Base-by-base conservation (phyloP, 306 rosid species). In the Biancaea sappan region DNA sequence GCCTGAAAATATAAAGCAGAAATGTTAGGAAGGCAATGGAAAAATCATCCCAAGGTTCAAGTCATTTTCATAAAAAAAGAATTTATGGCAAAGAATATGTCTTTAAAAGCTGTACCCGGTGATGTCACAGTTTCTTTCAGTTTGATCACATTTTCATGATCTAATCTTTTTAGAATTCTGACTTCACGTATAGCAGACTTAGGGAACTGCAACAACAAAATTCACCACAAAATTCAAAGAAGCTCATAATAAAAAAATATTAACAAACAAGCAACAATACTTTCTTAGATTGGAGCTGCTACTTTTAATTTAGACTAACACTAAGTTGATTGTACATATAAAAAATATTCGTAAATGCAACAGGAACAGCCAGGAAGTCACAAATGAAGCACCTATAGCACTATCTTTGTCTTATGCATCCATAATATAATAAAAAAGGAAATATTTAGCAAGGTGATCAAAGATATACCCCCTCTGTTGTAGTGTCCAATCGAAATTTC, bases 111-210 rank as follows among this genome's bases (percentile, higher is more conserved):
- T n/a, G 66, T 57, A 86, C 93, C 90, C 47, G 83, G 74, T 21
- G 87, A 86, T 57, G 83, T 82, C 74, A 88, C 88, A 34, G 86
- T 80, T 83, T 88, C 93, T 72, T 84, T 88, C 60, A 88, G 83
- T 80, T 86, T 86, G 63, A 86, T 82, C 70, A 88, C 79, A 73
- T 88, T 86, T 47, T 84, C 88, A 61, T 88, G 93, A 56, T 86
- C 69, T 24, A 88, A 85, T 84, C 80, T 84, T 76, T 80, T 80
- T 46, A 88, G 72, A 68, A 86, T 84, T 72, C 80, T 84, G 78
- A 88, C 84, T 80, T 88, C 93, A 40, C 90, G 85, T 66, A 86
- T 84, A 67, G 88, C 93, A 37, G 87, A 84, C 37, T 80, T 80
- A 38, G 93, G 93, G 74, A 88, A 88, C 90, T 88, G 84, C 72